Conservation (phyloP, 495 filamentous ascomycete species). For the Rhypophila decipiens region DNA sequence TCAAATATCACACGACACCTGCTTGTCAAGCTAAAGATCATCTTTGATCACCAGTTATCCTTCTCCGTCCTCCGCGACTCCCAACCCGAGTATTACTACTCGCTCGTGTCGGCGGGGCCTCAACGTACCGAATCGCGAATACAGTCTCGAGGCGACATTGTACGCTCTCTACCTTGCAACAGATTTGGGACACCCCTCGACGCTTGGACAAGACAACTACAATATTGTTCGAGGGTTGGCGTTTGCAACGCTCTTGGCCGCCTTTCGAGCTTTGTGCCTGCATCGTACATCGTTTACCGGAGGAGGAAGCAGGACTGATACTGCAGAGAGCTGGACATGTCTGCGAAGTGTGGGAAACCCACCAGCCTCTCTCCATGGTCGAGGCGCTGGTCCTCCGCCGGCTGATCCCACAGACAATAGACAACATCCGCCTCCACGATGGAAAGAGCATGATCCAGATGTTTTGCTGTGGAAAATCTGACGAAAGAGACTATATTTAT, state of each 20-base stretch:
- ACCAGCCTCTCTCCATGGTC: background rate
- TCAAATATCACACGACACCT: constrained; percentile 1
- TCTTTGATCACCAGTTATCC: constrained; percentile 6
- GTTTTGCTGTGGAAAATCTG: background rate
- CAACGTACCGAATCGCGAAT: background rate
- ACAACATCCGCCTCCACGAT: background rate
- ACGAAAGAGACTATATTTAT: background rate
- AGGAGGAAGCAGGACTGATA: background rate
- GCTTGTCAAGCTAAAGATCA: constrained; percentile 5
- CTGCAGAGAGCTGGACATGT: background rate
- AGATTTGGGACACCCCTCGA: background rate
- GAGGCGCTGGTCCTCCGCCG: background rate
- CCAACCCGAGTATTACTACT: background rate
- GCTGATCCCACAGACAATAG: constrained; percentile 1
- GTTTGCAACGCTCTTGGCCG: background rate
- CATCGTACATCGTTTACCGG: background rate
- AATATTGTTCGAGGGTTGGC: background rate
- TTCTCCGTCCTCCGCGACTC: background rate
- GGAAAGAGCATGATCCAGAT: background rate
- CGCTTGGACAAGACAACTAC: background rate
- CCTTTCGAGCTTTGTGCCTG: constrained; percentile 1
- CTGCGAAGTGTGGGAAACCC: background rate
- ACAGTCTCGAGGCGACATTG: background rate
- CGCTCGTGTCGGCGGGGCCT: no score
- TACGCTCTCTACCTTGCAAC: background rate